Percentiles rank a stretch among this genome's conserved stretches.
These are phyloP conservation scores for Sedum album DNA, from an alignment of 164 flowering plant genomes.

Conservation along the genomic window DNA sequence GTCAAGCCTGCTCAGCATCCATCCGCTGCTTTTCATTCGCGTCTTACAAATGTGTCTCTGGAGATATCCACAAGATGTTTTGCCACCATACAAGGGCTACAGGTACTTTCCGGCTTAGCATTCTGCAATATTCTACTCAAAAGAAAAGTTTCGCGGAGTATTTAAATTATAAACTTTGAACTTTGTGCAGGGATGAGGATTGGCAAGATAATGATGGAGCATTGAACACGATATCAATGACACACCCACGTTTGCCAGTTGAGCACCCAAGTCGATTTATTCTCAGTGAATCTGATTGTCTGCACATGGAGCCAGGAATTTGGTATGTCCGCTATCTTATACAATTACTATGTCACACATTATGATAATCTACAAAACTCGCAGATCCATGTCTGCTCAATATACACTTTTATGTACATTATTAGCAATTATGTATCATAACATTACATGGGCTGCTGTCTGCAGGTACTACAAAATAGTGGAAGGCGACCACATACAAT, in stretches of 20 bases:
- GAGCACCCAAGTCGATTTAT: conserved; percentile 77
- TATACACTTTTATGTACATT: too few species aligned
- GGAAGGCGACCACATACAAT: conserved; percentile 85
- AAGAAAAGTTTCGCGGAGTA: too few species aligned
- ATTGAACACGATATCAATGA: conserved; percentile 92
- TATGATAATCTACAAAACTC: neutral
- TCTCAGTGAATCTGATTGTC: conserved; percentile 64
- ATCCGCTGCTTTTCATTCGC: conserved; percentile 74
- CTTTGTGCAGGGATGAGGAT: conserved; percentile 47
- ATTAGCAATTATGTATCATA: neutral
- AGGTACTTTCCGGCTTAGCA: conserved; percentile 31
- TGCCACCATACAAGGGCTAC: conserved; percentile 93
- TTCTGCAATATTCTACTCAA: neutral
- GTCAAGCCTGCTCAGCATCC: conserved; percentile 63
- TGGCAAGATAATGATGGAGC: too few species aligned
- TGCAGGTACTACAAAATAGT: conserved; percentile 95
- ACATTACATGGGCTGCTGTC: neutral
- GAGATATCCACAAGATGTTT: conserved; percentile 62
- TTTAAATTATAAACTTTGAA: neutral
- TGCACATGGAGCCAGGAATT: conserved; percentile 79
- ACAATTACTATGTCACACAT: neutral
- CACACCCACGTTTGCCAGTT: conserved; percentile 76
- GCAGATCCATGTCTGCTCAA: neutral
- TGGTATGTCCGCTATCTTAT: conserved; percentile 43
- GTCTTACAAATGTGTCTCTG: conserved; percentile 88